These are phyloP conservation scores for Syncephalastrum racemosum DNA, from an alignment of 371 early-diverging fungal genomes.

Conservation along the genomic window DNA sequence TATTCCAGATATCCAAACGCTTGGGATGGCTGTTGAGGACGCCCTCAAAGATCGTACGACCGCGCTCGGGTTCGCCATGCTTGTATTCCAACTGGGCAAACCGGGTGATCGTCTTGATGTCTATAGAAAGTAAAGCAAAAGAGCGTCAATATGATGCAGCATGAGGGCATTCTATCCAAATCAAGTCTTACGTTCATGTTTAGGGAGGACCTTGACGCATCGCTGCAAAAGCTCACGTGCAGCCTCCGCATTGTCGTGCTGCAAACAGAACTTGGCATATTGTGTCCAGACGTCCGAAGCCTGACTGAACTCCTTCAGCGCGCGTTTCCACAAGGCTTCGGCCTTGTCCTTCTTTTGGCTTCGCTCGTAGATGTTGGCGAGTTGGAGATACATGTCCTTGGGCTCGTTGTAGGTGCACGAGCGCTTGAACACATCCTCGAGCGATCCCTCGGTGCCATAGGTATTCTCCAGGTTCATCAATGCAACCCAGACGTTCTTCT, in stretches of 20 bases:
- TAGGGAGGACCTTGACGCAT: conserved; percentile 79
- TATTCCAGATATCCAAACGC: conserved; percentile 91
- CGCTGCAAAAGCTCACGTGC: conserved; percentile 81
- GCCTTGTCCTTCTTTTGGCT: conserved; percentile 77
- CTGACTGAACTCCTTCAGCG: conserved; percentile 84
- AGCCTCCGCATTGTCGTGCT: conserved; percentile 68
- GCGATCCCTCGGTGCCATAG: conserved; percentile 80
- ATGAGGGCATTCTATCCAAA: neutral
- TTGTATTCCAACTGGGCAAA: conserved; percentile 96
- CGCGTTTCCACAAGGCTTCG: conserved; percentile 70
- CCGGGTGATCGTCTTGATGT: conserved; percentile 79
- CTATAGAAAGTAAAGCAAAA: conserved; percentile 17
- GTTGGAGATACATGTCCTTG: conserved; percentile 82
- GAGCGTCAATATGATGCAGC: neutral
- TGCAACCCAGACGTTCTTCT: conserved; percentile 95
- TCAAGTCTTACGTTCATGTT: conserved; percentile 76
- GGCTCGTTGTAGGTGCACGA: conserved; percentile 83
- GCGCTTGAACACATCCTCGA: conserved; percentile 81
- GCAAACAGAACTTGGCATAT: conserved; percentile 77
- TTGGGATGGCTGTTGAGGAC: conserved; percentile 90
- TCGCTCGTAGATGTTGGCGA: conserved; percentile 87
- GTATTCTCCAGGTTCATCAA: conserved; percentile 91
- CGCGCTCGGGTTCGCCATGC: conserved; percentile 91
- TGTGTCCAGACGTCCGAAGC: conserved; percentile 89
- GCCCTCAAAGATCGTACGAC: conserved; percentile 95